Percentiles rank a stretch among this genome's conserved stretches.
Conservation (phyloP, 1,284 basidiomycete genomes). For the Boletellus deceptivus region DNA sequence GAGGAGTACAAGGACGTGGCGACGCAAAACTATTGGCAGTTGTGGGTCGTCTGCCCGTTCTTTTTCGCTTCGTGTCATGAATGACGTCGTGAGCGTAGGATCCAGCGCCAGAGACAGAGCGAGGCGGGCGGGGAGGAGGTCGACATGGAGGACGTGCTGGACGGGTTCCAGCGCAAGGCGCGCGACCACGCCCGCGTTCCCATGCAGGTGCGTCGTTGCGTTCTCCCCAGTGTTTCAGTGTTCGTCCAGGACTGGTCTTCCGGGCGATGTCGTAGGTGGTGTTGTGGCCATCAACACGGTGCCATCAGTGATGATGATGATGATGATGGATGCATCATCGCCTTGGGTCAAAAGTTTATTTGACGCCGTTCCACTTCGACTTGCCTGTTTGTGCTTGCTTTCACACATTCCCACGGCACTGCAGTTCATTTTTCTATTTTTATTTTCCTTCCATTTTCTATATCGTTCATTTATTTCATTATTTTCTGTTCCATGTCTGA, state of each 20-base stretch:
- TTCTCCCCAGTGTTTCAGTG: background rate
- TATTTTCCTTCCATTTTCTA: background rate
- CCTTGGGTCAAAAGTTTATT: background rate
- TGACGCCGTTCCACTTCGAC: no score
- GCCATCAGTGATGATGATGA: no score
- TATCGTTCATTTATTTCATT: background rate
- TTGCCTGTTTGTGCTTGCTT: background rate
- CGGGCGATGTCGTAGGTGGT: background rate
- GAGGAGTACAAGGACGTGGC: constrained; percentile 73
- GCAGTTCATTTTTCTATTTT: background rate
- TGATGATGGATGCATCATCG: background rate
- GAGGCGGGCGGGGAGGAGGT: constrained; percentile 40
- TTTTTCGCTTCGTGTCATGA: background rate
- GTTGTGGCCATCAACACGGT: no score
- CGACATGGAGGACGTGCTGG: constrained; percentile 58
- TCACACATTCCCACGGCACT: background rate
- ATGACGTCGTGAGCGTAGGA: constrained; percentile 26
- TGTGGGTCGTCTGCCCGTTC: constrained; percentile 28
- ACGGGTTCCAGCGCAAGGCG: constrained; percentile 58
- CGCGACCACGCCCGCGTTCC: constrained; percentile 71
- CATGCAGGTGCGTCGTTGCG: constrained; percentile 47
- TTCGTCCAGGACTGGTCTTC: background rate
- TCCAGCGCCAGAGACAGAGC: constrained; percentile 39
- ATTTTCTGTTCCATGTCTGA: background rate
- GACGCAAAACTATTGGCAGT: constrained; percentile 48